Percentiles rank a stretch among this genome's conserved stretches.
Evolutionary conservation across 495 filamentous ascomycete genomes (phyloP).

Genomic region (Xylaria curta): DNA sequence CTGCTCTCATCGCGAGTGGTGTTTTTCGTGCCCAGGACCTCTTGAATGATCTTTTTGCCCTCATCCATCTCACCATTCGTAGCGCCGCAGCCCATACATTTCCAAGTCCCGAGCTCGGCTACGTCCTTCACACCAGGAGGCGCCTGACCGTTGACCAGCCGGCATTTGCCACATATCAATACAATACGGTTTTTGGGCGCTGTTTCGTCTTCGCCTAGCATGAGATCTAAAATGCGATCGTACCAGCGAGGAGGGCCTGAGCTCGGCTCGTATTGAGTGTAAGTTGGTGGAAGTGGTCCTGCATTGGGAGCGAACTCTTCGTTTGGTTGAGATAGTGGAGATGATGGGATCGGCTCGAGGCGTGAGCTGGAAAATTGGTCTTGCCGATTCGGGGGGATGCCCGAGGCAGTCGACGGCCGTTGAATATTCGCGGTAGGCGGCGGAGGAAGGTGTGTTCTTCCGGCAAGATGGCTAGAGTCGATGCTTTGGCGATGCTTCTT

Average conservation of each 20-base stretch:
- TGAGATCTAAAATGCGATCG: constrained; percentile 87
- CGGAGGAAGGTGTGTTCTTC: constrained; percentile 68
- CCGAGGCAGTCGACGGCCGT: constrained; percentile 38
- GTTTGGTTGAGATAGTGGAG: constrained; percentile 37
- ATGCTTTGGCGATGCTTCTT: constrained; percentile 35
- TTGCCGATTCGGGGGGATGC: constrained; percentile 33
- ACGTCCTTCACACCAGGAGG: constrained; percentile 82
- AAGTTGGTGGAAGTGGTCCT: constrained; percentile 53
- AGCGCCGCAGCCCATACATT: constrained; percentile 82
- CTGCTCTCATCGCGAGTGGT: constrained; percentile 21
- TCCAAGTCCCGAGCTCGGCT: constrained; percentile 86
- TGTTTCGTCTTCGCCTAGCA: constrained; percentile 95
- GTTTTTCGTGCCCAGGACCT: constrained; percentile 49
- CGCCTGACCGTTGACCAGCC: constrained; percentile 94
- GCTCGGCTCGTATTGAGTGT: constrained; percentile 50
- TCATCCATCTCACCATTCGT: constrained; percentile 83
- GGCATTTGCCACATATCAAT: constrained; percentile 81
- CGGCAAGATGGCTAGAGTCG: constrained; percentile 32
- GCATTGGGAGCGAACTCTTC: constrained; percentile 67
- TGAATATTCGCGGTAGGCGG: constrained; percentile 90
- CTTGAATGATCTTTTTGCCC: constrained; percentile 63
- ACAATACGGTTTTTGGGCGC: constrained; percentile 88
- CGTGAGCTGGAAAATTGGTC: constrained; percentile 16
- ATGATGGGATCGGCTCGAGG: constrained; percentile 10
- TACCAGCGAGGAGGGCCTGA: constrained; percentile 77